A percentile compares a stretch with the other conserved stretches of the same genome.
Evolutionary conservation across 768 basidiomycete species (phyloP).

Genomic region (Mycena rosella): DNA sequence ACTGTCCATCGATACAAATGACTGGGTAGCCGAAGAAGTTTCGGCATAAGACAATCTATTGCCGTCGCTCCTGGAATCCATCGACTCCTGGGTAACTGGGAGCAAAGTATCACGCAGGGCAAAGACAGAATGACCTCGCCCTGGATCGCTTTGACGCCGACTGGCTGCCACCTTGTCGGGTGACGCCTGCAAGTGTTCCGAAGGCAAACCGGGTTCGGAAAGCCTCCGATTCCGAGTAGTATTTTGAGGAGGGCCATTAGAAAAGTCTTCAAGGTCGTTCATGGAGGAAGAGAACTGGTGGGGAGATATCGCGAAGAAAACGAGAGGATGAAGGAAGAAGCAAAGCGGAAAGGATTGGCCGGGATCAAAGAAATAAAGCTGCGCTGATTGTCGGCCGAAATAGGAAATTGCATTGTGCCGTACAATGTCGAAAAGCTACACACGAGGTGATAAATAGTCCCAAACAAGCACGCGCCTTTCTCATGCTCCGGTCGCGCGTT

Average conservation of each 20-base stretch:
- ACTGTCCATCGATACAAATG: conserved; percentile 32
- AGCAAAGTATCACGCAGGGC: conserved; percentile 24
- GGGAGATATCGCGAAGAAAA: background rate
- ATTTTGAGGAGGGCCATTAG: conserved; percentile 1
- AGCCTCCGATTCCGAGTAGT: conserved; percentile 20
- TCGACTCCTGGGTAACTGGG: conserved; percentile 18
- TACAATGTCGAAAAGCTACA: no score
- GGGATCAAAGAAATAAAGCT: no score
- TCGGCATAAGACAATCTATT: conserved; percentile 26
- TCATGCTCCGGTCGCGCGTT: no score
- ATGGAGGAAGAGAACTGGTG: conserved; percentile 1
- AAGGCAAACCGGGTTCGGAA: conserved; percentile 28
- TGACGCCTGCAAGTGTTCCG: conserved; percentile 18
- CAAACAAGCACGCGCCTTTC: no score
- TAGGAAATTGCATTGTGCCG: no score
- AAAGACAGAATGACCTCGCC: conserved; percentile 26
- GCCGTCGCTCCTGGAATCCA: conserved; percentile 22
- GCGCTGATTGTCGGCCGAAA: no score
- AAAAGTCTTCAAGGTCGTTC: conserved; percentile 22
- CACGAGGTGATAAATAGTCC: no score
- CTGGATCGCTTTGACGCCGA: conserved; percentile 34
- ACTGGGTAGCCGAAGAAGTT: conserved; percentile 36
- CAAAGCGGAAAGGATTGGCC: no score
- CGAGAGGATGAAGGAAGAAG: no score
- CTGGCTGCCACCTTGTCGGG: conserved; percentile 4